Conservation (phyloP, 2,329 filamentous ascomycete genomes). For the Colletotrichum echinochloae region DNA sequence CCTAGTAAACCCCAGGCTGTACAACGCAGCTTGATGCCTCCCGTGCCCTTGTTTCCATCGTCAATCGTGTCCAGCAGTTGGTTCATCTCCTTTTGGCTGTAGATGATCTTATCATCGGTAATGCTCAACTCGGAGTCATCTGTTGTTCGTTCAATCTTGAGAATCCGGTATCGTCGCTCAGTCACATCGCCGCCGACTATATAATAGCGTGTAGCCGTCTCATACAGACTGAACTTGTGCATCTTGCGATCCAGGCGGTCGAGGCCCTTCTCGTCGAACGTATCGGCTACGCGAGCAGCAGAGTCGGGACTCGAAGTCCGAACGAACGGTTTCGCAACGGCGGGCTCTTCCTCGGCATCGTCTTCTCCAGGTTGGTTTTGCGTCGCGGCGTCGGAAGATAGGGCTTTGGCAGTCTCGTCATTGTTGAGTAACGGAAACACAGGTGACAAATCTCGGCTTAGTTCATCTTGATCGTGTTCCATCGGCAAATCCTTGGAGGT, state of each 20-base stretch:
- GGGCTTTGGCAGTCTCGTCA: constrained; percentile 48
- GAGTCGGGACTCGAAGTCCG: constrained; percentile 66
- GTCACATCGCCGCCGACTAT: constrained; percentile 93
- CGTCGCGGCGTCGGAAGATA: constrained; percentile 43
- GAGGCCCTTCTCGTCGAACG: constrained; percentile 49
- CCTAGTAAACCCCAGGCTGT: constrained; percentile 94
- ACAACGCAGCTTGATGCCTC: constrained; percentile 89
- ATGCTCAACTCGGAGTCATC: constrained; percentile 81
- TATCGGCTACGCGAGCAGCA: constrained; percentile 47
- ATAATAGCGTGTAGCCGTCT: constrained; percentile 93
- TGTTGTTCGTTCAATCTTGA: constrained; percentile 93
- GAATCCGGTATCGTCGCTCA: constrained; percentile 87
- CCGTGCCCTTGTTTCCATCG: constrained; percentile 91
- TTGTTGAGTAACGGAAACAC: constrained; percentile 53
- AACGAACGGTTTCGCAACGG: constrained; percentile 68
- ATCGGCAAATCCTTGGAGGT: background rate
- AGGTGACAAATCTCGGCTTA: constrained; percentile 36
- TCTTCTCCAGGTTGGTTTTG: constrained; percentile 52
- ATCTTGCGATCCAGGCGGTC: constrained; percentile 71
- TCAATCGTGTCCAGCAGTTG: constrained; percentile 94
- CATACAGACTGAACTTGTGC: constrained; percentile 98
- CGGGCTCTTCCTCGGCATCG: constrained; percentile 69
- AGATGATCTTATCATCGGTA: constrained; percentile 94
- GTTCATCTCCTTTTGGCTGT: constrained; percentile 91
- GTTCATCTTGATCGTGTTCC: background rate